Conservation (phyloP, 1,284 basidiomycete genomes). For the Coriolopsis trogii region DNA sequence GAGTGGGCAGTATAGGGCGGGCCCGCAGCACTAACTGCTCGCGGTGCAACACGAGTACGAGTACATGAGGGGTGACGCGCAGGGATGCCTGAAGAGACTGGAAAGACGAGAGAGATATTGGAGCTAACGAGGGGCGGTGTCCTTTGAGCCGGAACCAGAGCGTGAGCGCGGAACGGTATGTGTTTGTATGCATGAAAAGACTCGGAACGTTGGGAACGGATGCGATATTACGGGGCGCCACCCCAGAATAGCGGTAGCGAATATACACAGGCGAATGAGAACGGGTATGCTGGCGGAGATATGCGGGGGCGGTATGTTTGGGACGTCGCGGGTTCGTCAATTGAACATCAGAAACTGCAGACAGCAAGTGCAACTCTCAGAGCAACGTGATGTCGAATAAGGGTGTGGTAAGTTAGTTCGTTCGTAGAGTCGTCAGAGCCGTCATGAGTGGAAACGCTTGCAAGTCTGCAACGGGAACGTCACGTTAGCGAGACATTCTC, state of each 20-base stretch:
- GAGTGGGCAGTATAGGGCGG: constrained; percentile 1
- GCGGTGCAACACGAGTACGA: not conserved
- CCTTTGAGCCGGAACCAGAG: constrained; percentile 30
- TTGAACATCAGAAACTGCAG: constrained; percentile 13
- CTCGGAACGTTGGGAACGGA: not conserved
- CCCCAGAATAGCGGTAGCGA: constrained; percentile 23
- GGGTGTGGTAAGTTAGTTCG: constrained; percentile 22
- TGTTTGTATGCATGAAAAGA: constrained; percentile 6
- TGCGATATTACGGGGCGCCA: constrained; percentile 23
- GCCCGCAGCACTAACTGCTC: constrained; percentile 11
- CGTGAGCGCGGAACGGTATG: constrained; percentile 13
- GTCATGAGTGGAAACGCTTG: constrained; percentile 23
- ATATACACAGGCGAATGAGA: constrained; percentile 24
- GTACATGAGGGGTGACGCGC: not conserved
- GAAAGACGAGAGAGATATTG: not conserved
- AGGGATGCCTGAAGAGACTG: not conserved
- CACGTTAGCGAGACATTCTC: not conserved
- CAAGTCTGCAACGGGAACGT: constrained; percentile 14
- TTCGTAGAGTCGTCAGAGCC: constrained; percentile 27
- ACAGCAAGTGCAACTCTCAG: constrained; percentile 15
- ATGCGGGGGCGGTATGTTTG: constrained; percentile 16
- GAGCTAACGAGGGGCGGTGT: constrained; percentile 27
- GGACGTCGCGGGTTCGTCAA: constrained; percentile 20
- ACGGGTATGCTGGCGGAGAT: constrained; percentile 22
- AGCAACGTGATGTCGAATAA: constrained; percentile 12